These are phyloP conservation scores for Collybia sordida DNA, from an alignment of 768 basidiomycete genomes.

Conservation along the genomic window DNA sequence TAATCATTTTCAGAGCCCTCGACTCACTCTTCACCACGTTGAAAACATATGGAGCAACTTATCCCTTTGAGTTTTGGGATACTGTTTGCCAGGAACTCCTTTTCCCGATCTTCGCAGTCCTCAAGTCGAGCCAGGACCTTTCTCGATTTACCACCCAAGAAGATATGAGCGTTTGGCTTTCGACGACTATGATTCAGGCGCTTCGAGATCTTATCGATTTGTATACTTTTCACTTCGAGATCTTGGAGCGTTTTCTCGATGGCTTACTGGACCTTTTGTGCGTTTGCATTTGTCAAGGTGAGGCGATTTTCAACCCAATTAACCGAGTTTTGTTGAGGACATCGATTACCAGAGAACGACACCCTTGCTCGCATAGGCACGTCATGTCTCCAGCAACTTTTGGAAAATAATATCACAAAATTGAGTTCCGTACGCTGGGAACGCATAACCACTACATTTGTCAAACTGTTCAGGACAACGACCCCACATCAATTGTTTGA, in stretches of 20 bases:
- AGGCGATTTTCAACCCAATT: constrained; percentile 16
- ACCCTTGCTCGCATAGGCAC: constrained; percentile 97
- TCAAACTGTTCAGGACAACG: constrained; percentile 95
- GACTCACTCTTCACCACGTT: constrained; percentile 94
- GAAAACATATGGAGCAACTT: constrained; percentile 84
- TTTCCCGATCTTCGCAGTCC: constrained; percentile 97
- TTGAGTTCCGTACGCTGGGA: constrained; percentile 88
- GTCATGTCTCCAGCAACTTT: constrained; percentile 92
- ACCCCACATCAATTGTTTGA: constrained; percentile 98
- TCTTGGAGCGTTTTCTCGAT: constrained; percentile 85
- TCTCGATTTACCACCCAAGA: constrained; percentile 95
- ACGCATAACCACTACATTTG: constrained; percentile 86
- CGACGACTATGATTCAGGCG: constrained; percentile 98
- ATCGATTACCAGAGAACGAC: constrained; percentile 78
- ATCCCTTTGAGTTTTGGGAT: constrained; percentile 95
- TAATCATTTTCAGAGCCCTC: constrained; percentile 65
- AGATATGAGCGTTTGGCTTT: constrained; percentile 99
- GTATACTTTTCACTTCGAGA: constrained; percentile 94
- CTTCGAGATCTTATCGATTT: constrained; percentile 93
- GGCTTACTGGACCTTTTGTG: constrained; percentile 91
- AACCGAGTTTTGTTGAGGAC: constrained; percentile 5
- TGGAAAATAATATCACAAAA: constrained; percentile 91
- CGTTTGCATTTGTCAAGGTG: constrained; percentile 98
- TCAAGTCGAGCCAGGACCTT: constrained; percentile 90
- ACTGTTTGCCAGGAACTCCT: constrained; percentile 94